These are phyloP conservation scores for Mucor ambiguus DNA, from an alignment of 371 early-diverging fungal species.

Conservation along the genomic window DNA sequence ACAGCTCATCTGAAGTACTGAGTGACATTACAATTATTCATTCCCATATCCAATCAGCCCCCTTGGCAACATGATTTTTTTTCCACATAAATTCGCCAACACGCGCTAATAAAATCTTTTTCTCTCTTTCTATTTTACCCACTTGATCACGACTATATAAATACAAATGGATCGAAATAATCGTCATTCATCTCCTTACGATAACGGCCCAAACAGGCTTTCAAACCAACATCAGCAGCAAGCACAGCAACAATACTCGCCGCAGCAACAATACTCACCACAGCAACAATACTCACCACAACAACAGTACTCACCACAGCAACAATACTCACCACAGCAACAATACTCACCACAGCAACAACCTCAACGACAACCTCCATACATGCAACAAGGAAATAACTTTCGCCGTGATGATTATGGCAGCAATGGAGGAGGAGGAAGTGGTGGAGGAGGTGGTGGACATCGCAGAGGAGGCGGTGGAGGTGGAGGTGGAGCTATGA, in stretches of 20 bases:
- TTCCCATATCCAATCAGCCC: not conserved
- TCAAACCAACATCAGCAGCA: conserved; percentile 7
- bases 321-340: conserved; percentile 1
- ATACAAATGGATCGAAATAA: conserved; percentile 20
- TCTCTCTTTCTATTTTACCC: not conserved
- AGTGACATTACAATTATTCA: not conserved
- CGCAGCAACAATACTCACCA: not conserved
- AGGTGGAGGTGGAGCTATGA: conserved; percentile 34
- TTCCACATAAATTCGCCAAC: not conserved
- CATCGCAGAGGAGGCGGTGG: conserved; percentile 13
- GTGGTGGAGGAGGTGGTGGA: conserved; percentile 27
- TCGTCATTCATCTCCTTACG: conserved; percentile 28
- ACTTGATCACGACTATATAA: not conserved
- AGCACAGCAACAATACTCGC: not conserved
- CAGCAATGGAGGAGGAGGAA: conserved; percentile 15
- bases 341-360: not conserved
- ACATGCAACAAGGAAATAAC: conserved; percentile 1
- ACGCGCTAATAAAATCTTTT: conserved; percentile 7
- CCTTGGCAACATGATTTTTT: not conserved
- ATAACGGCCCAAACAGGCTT: conserved; percentile 12
- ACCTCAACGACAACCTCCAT: not conserved
- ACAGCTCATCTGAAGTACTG: no score
- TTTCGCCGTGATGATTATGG: conserved; percentile 29
- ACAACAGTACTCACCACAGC: not conserved
- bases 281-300: no score